Percentiles rank a stretch among this genome's conserved stretches.
Conservation (phyloP, 1,284 basidiomycete genomes). For the Ceratobasidium sp. region DNA sequence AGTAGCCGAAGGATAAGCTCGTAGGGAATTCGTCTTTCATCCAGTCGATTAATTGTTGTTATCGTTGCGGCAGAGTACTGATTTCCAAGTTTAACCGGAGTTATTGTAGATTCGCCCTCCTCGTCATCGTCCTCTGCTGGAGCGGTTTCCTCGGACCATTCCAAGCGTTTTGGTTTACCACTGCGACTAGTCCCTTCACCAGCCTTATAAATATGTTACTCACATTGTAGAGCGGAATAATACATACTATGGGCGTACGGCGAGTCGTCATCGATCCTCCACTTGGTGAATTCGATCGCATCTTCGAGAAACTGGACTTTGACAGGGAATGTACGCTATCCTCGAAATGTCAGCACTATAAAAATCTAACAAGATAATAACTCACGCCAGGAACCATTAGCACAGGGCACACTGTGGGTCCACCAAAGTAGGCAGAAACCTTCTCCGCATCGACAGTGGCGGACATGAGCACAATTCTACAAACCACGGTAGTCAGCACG, state of each 20-base stretch:
- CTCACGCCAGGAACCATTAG: slow-evolving; percentile 80
- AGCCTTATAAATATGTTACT: not conserved
- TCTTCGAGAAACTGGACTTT: slow-evolving; percentile 90
- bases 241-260: slow-evolving; percentile 79
- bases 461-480: slow-evolving; percentile 94
- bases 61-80: slow-evolving; percentile 77
- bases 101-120: slow-evolving; percentile 56
- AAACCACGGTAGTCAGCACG: not conserved
- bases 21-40: slow-evolving; percentile 90
- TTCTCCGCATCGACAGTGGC: slow-evolving; percentile 96
- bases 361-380: not conserved
- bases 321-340: slow-evolving; percentile 89
- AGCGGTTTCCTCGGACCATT: slow-evolving; percentile 76
- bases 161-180: slow-evolving; percentile 59
- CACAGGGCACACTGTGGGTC: slow-evolving; percentile 68
- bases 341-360: not conserved
- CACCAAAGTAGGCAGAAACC: slow-evolving; percentile 91
- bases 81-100: slow-evolving; percentile 66
- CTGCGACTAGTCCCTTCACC: slow-evolving; percentile 60
- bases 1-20: slow-evolving; percentile 88
- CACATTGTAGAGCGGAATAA: not conserved
- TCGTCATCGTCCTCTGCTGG: slow-evolving; percentile 75
- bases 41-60: slow-evolving; percentile 82
- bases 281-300: slow-evolving; percentile 85
- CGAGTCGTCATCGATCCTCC: slow-evolving; percentile 83